phyloP scores from a whole-genome alignment of 2,329 filamentous ascomycete genomes.

The Colletotrichum sp. region DNA sequence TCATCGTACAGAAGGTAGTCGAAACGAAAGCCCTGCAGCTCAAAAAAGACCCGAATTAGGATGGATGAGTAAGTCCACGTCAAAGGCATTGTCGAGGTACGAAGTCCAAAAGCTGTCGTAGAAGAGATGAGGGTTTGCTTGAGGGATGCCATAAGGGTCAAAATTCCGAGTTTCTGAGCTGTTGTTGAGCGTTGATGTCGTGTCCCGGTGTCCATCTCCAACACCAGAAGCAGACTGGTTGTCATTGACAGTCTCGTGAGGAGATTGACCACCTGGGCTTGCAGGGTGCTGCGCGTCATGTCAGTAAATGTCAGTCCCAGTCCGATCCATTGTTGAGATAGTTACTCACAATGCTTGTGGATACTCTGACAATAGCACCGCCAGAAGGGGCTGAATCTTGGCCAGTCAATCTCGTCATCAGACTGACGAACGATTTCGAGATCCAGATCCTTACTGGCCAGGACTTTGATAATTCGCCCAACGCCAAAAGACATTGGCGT shows the following conservation, averaged over 20 bases:
- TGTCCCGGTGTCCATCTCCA: neutral
- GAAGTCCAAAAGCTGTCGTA: neutral
- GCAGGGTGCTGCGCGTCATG: neutral
- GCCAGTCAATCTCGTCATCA: neutral
- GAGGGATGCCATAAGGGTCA: neutral
- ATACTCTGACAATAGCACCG: neutral
- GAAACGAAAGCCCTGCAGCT: neutral
- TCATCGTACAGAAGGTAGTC: too few species aligned
- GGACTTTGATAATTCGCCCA: constrained; percentile 1
- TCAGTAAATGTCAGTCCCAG: neutral
- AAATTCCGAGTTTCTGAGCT: neutral
- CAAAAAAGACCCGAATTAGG: neutral
- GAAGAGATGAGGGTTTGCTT: neutral
- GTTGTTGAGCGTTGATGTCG: neutral
- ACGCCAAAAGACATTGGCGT: neutral
- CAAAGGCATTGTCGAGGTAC: neutral
- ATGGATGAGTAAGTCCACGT: neutral
- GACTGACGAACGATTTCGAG: neutral
- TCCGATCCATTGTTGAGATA: neutral
- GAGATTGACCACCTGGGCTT: neutral
- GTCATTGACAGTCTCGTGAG: neutral
- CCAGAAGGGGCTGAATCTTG: neutral
- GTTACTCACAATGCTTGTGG: neutral
- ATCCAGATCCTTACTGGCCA: constrained; percentile 10
- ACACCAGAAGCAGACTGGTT: neutral